phyloP scores from a whole-genome alignment of 2,329 filamentous ascomycete genomes.

The Beauveria scarabaeidicola region DNA sequence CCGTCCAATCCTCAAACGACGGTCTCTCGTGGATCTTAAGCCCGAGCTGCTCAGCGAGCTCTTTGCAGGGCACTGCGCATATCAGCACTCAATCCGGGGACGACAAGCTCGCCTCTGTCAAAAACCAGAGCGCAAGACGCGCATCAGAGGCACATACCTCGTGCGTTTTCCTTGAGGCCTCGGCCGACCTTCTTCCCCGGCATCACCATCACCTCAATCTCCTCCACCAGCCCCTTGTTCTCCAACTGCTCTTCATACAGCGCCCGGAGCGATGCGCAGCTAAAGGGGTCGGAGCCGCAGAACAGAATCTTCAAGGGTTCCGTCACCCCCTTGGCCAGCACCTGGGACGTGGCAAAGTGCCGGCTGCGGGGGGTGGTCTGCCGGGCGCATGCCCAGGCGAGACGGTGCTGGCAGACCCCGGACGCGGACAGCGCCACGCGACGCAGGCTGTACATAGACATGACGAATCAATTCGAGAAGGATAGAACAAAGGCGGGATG shows the following conservation, averaged over 20 bases:
- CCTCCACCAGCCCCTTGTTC: conserved; percentile 50
- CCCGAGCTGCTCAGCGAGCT: conserved; percentile 51
- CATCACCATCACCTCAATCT: conserved; percentile 78
- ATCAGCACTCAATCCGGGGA: neutral
- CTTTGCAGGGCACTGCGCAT: conserved; percentile 62
- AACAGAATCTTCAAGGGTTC: conserved; percentile 78
- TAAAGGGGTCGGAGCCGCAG: conserved; percentile 90
- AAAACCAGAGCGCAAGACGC: too few relatives aligned
- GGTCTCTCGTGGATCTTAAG: conserved; percentile 67
- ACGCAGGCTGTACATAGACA: neutral
- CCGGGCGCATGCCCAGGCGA: neutral
- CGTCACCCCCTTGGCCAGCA: conserved; percentile 19
- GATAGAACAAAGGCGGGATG: too few relatives aligned
- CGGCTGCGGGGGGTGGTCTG: conserved; percentile 1
- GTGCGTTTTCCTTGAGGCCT: conserved; percentile 56
- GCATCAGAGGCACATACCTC: conserved; percentile 43
- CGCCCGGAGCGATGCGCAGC: conserved; percentile 65
- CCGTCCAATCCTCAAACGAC: conserved; percentile 75
- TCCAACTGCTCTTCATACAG: conserved; percentile 51
- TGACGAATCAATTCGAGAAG: too few relatives aligned
- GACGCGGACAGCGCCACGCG: neutral
- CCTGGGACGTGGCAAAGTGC: conserved; percentile 15
- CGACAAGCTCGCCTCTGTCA: too few relatives aligned
- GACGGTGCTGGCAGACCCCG: neutral
- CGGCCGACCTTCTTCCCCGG: conserved; percentile 72